These are phyloP conservation scores for Debaryomyces subglobosus DNA, from an alignment of 1,139 yeast genomes.

Conservation along the genomic window DNA sequence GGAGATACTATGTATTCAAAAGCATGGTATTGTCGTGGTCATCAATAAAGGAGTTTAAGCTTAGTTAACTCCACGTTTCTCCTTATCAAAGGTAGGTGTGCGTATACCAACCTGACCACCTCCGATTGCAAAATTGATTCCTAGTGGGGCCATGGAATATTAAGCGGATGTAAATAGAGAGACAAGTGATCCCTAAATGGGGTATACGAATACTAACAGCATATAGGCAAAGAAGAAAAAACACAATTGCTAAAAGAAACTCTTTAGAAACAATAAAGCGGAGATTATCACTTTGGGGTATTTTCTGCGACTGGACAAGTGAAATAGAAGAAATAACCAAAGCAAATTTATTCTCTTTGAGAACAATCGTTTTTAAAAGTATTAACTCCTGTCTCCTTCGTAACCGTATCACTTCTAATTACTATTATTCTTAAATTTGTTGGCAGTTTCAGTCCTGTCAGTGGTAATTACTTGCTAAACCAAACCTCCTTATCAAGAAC, in stretches of 20 bases:
- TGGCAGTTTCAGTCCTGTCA: not conserved
- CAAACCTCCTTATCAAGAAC: not conserved
- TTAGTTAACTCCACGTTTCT: constrained; percentile 2
- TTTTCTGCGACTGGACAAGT: not conserved
- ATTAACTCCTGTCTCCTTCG: not conserved
- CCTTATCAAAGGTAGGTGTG: constrained; percentile 1
- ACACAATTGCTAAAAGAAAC: not conserved
- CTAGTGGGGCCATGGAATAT: not conserved
- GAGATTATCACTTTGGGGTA: not conserved
- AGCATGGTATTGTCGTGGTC: not conserved
- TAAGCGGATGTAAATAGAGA: not conserved
- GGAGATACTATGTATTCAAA: not conserved
- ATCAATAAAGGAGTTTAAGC: not conserved
- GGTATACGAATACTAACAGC: not conserved
- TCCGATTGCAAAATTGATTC: not conserved
- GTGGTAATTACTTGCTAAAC: not conserved
- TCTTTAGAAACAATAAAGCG: not conserved
- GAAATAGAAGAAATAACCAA: not conserved
- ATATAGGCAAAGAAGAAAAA: not conserved
- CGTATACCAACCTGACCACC: not conserved
- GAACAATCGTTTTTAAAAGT: not conserved
- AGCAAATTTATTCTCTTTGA: not conserved
- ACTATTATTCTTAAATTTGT: not conserved
- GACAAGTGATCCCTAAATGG: not conserved
- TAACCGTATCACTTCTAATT: not conserved